Base-by-base conservation (phyloP, 805 yeast species). In the Starmerella vitae region DNA sequence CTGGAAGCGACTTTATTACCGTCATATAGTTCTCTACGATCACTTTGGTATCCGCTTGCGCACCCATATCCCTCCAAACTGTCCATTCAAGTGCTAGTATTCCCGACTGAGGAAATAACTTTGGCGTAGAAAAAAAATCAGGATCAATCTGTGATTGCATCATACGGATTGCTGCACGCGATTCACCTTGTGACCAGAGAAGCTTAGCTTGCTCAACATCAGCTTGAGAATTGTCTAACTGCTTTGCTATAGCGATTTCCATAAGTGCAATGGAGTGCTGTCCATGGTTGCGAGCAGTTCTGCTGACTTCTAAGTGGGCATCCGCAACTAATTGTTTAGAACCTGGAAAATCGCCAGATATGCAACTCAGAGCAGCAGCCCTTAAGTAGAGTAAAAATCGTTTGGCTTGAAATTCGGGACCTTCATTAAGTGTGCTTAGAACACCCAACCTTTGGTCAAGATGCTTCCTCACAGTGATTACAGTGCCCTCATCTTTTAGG, bases 171-270 rank as follows among this genome's bases (percentile, higher is more conserved):
- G 97, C 97, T 48, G 84, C 78, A 19, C 85, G 71, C 43, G 74
- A 82, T 46, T 84, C 93, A 1, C 93, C 94, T 53, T 81, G 83
- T 3, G 75, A 78, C 96, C 97, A 88, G 29, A 84, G 58, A 7
- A 91, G 65, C 41, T 80, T 76, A 0, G 55, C 53, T 20, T 48
- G 45, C 26, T 42, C 51, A 5, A 37, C 39, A 14, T 38, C 43
- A 2, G 49, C 47, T 4, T 27, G 22, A 5, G 20, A 31, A 19
- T 42, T 30, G 9, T 33, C 32, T 20, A 37, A 34, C 28, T 46
- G 42, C 22, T 44, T 41, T 1, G 55, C 53, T 1, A 42, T 34
- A 4, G 50, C 41, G 5, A 48, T 47, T 21, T 44, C 48, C 38
- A 38, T 41, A 10, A 51, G 44, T 14, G 49, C 49, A 24, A 83